A percentile compares a stretch with the other conserved stretches of the same genome.
These are phyloP conservation scores for Antarctomyces pellizariae DNA, from an alignment of 495 filamentous ascomycete species.

Conservation along the genomic window DNA sequence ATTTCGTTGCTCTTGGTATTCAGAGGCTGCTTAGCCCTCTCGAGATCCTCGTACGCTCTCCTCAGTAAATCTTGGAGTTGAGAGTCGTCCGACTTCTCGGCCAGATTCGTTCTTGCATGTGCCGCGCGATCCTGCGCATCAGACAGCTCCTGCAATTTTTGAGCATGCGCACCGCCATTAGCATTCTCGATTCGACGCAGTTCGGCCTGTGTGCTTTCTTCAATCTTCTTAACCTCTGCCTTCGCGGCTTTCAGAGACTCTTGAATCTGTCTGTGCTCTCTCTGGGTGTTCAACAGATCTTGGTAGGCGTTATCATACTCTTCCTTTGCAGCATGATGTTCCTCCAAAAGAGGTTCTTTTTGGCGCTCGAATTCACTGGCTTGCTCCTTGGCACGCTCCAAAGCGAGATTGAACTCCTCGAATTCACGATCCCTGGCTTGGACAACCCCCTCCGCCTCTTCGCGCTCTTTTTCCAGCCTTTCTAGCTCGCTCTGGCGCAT, in stretches of 20 bases:
- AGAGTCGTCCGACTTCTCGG: slow-evolving; percentile 5
- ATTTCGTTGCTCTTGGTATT: slow-evolving; percentile 18
- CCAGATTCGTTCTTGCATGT: slow-evolving; percentile 8
- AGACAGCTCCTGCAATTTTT: slow-evolving; percentile 19
- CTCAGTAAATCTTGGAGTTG: slow-evolving; percentile 5
- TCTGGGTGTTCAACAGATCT: slow-evolving; percentile 15
- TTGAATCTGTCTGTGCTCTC: slow-evolving; percentile 24
- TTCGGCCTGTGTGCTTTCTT: slow-evolving; percentile 20
- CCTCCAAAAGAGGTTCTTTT: slow-evolving; percentile 16
- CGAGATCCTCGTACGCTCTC: slow-evolving; percentile 7
- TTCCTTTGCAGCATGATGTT: slow-evolving; percentile 15
- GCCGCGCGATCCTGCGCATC: slow-evolving; percentile 23
- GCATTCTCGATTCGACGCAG: slow-evolving; percentile 25
- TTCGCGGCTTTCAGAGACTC: slow-evolving; percentile 14
- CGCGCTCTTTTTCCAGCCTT: slow-evolving; percentile 33
- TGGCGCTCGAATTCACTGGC: slow-evolving; percentile 26
- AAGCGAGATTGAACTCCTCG: slow-evolving; percentile 16
- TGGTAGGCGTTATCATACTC: slow-evolving; percentile 14
- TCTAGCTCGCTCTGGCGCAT: no score
- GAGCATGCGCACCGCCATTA: slow-evolving; percentile 22
- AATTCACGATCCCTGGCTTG: slow-evolving; percentile 15
- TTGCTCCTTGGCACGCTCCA: slow-evolving; percentile 17
- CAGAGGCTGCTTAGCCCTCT: slow-evolving; percentile 16
- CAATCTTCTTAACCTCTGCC: slow-evolving; percentile 14
- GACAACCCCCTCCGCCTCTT: slow-evolving; percentile 7